These are phyloP conservation scores for Podila horticola DNA, from an alignment of 192 early-diverging fungal genomes.

Conservation along the genomic window DNA sequence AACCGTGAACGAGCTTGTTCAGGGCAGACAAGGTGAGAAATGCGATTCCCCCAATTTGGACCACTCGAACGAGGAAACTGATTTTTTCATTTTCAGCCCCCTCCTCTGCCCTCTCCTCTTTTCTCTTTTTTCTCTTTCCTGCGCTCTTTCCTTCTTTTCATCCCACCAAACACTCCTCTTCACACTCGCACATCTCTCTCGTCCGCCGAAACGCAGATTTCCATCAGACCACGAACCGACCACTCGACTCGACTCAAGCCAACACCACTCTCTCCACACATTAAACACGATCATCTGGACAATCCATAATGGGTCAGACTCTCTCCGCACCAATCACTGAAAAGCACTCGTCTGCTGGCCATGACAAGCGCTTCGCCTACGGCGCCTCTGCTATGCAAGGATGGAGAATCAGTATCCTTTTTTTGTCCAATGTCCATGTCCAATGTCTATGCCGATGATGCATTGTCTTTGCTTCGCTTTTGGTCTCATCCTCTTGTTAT, in stretches of 20 bases:
- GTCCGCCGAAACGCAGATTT: not conserved
- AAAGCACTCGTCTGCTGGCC: constrained; percentile 81
- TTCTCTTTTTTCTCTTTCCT: not conserved
- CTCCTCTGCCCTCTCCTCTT: not conserved
- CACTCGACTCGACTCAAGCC: too few relatives aligned
- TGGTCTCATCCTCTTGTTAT: not conserved
- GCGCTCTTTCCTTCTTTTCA: not conserved
- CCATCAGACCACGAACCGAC: not conserved
- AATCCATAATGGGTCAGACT: constrained; percentile 90
- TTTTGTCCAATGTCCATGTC: constrained; percentile 11
- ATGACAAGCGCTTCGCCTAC: constrained; percentile 82
- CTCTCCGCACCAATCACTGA: constrained; percentile 93
- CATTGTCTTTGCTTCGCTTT: constrained; percentile 2
- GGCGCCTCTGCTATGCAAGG: constrained; percentile 97
- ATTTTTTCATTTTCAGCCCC: too few relatives aligned
- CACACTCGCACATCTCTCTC: not conserved
- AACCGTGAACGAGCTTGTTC: too few relatives aligned
- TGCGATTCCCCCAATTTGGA: too few relatives aligned
- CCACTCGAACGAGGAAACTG: too few relatives aligned
- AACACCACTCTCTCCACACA: too few relatives aligned
- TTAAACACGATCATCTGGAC: constrained; percentile 8
- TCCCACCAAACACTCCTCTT: constrained; percentile 4
- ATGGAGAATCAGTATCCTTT: constrained; percentile 86
- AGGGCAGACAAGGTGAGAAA: too few relatives aligned
- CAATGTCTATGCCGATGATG: not conserved